Evolutionary conservation across 2,329 filamentous ascomycete genomes (phyloP).

Genomic region (Albophoma yamanashiensis): DNA sequence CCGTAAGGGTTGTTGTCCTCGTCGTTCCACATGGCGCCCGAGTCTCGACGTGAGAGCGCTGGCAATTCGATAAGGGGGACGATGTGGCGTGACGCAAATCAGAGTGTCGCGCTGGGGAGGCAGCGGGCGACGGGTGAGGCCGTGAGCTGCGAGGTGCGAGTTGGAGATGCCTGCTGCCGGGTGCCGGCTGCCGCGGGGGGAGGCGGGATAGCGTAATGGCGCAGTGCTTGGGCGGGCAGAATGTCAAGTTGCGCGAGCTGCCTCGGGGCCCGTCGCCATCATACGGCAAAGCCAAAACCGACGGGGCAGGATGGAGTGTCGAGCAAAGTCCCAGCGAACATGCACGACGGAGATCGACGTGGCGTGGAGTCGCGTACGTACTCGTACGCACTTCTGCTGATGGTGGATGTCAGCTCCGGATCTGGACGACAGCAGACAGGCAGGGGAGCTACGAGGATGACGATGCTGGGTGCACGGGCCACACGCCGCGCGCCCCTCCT

Average conservation of each 20-base stretch:
- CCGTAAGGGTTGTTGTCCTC: conserved; percentile 97
- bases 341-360: background rate
- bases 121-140: background rate
- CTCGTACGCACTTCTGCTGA: background rate
- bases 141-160: background rate
- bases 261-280: conserved; percentile 11
- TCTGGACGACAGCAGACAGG: background rate
- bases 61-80: conserved; percentile 4
- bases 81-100: background rate
- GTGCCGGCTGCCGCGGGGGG: background rate
- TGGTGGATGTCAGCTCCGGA: conserved; percentile 3
- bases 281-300: background rate
- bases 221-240: background rate
- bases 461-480: conserved; percentile 8
- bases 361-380: background rate
- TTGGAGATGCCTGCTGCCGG: background rate
- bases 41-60: background rate
- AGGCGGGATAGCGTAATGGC: background rate
- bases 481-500: conserved; percentile 1
- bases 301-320: background rate
- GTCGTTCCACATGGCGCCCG: conserved; percentile 81
- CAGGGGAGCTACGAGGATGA: conserved; percentile 6
- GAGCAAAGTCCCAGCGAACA: background rate
- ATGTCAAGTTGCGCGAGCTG: conserved; percentile 6
- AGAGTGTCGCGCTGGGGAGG: background rate